phyloP scores from a whole-genome alignment of 2,329 filamentous ascomycete species.

The Pseudogymnoascus sp. region DNA sequence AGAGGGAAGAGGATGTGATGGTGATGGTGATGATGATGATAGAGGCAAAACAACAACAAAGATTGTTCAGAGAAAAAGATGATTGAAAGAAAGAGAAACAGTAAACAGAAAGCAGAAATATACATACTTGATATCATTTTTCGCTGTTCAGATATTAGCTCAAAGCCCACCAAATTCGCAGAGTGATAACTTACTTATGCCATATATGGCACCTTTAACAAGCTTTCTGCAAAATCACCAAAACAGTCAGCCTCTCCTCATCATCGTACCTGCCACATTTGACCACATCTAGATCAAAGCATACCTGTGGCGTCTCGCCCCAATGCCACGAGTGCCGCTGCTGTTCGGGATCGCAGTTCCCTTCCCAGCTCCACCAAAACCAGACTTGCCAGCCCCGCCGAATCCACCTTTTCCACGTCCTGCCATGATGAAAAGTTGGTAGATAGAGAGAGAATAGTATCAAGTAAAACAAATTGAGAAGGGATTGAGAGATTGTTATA shows the following conservation, averaged over 20 bases:
- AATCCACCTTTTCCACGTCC: not conserved
- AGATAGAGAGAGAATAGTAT: not conserved
- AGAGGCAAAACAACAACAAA: not conserved
- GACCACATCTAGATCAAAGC: not conserved
- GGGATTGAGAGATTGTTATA: no score
- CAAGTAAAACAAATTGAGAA: not conserved
- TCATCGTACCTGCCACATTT: not conserved
- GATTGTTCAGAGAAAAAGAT: not conserved
- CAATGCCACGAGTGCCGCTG: not conserved
- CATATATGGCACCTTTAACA: slow-evolving; percentile 39
- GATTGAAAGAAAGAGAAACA: not conserved
- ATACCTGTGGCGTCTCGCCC: not conserved
- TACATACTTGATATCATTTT: slow-evolving; percentile 45
- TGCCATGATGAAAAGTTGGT: not conserved
- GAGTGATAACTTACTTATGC: slow-evolving; percentile 41
- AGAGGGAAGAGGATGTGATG: no score
- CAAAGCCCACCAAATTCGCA: slow-evolving; percentile 3
- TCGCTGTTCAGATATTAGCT: slow-evolving; percentile 33
- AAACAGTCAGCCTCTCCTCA: not conserved
- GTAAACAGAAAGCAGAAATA: not conserved
- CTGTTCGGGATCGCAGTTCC: not conserved
- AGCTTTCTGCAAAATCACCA: slow-evolving; percentile 37
- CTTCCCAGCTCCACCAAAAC: not conserved
- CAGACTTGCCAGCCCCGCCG: not conserved
- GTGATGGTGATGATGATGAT: no score